Evolutionary conservation across 768 basidiomycete species (phyloP).

Genomic region (Mycena floridula): DNA sequence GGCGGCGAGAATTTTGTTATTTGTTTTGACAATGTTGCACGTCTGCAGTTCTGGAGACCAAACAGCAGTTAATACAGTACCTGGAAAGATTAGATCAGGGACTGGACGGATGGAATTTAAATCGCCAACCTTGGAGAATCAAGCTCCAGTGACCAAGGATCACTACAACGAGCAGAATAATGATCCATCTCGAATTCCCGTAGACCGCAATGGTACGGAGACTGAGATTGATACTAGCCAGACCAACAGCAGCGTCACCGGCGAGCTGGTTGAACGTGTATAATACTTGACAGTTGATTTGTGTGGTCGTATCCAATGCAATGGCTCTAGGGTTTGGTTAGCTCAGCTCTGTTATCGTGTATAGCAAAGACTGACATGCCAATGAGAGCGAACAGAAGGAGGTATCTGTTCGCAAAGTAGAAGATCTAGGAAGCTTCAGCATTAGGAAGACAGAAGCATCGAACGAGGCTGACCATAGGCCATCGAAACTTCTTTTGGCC

Average conservation of each 20-base stretch:
- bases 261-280: slow-evolving; percentile 57
- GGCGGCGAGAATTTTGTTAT: slow-evolving; percentile 58
- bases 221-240: slow-evolving; percentile 47
- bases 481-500: slow-evolving; percentile 36
- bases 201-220: slow-evolving; percentile 60
- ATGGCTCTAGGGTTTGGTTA: slow-evolving; percentile 31
- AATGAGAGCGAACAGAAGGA: slow-evolving; percentile 32
- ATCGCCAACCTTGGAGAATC: slow-evolving; percentile 52
- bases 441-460: background rate
- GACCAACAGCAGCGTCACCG: slow-evolving; percentile 41
- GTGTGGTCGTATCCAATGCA: slow-evolving; percentile 44
- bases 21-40: slow-evolving; percentile 53
- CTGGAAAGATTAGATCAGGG: slow-evolving; percentile 23
- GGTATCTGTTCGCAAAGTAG: slow-evolving; percentile 40
- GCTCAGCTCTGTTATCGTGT: background rate
- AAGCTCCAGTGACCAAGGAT: slow-evolving; percentile 69
- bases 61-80: slow-evolving; percentile 49
- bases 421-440: slow-evolving; percentile 27
- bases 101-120: background rate
- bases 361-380: slow-evolving; percentile 30
- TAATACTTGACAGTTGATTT: slow-evolving; percentile 53
- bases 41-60: slow-evolving; percentile 42
- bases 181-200: slow-evolving; percentile 49
- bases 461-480: slow-evolving; percentile 31
- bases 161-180: slow-evolving; percentile 42